Evolutionary conservation across 768 basidiomycete genomes (phyloP).

Genomic region (Tubosaeta sp.): DNA sequence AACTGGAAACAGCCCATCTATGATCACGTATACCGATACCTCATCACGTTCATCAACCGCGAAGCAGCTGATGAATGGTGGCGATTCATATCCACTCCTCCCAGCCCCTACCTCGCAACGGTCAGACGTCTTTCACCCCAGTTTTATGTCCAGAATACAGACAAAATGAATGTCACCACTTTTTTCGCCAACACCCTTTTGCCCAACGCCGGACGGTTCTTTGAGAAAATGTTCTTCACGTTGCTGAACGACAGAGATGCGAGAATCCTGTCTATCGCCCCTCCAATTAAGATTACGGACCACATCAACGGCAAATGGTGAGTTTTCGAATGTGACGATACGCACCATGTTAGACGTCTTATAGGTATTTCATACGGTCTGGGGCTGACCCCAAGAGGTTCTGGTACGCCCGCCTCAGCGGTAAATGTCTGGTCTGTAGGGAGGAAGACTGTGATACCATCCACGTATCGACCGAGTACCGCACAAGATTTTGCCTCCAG

Average conservation of each 20-base stretch:
- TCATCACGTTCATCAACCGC: not conserved
- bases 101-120: not conserved
- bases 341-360: too few relatives aligned
- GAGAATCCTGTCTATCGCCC: not conserved
- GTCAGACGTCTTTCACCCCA: not conserved
- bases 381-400: too few relatives aligned
- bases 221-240: conserved; percentile 1
- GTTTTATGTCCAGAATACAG: not conserved
- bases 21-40: not conserved
- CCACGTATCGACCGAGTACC: too few relatives aligned
- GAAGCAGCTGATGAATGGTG: not conserved
- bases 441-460: too few relatives aligned
- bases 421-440: too few relatives aligned
- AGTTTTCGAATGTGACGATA: too few relatives aligned
- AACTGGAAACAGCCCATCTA: not conserved
- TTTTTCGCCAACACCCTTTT: not conserved
- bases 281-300: not conserved
- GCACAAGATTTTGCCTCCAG: too few relatives aligned
- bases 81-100: not conserved
- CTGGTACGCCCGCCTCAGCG: too few relatives aligned
- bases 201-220: not conserved
- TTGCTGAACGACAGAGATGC: not conserved
- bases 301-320: too few relatives aligned
- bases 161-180: not conserved
- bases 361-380: too few relatives aligned